Base-by-base conservation (phyloP, 331 rosid genomes). In the Quercus tomentella region DNA sequence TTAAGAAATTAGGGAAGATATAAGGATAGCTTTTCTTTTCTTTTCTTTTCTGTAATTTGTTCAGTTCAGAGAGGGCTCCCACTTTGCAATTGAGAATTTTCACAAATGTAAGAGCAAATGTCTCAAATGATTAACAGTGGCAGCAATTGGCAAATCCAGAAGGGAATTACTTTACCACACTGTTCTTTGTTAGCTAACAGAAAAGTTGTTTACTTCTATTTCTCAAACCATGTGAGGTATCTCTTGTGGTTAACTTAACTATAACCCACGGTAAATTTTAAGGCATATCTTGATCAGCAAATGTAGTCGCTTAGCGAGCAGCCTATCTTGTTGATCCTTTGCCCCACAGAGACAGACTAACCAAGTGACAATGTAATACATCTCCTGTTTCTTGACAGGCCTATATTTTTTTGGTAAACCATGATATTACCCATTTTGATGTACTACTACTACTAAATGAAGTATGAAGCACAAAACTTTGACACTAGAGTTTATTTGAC, bases 1-100 rank as follows among this genome's bases (percentile, higher is more conserved):
- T 28, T 16, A 7, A 57, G 72, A 56, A 9, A 41, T 71, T 43
- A 56, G 57, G 31, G 58, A 33, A 74, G 61, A 52, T 72, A 21
- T 26, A 63, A 49, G 41, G 62, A 74, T 78, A 51, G 66, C n/a
- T 81, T 69, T 69, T 31, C 41, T 54, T 82, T 65, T 82, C 15
- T 69, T 68, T 69, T 30, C 37, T 62, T 82, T 65, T 82, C 35
- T 79, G 72, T 77, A 69, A 23, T 31, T 77, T 56, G 6, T 35
- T 79, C 18, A 68, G 35, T 67, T 52, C 56, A 30, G 63, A 12
- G 51, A n/a, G 55, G 52, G 9, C 22, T 31, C 56, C 58, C 45
- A 56, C 61, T 52, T 55, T 25, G 56, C 21, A 41, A 1, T 61
- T 73, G 21, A 51, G 70, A 65, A 31, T 43, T 21, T 82, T 56